Evolutionary conservation across 2,329 filamentous ascomycete genomes (phyloP), one percentile per base, ranked within the genome.

Genomic region (Trichoderma afroharzianum): DNA sequence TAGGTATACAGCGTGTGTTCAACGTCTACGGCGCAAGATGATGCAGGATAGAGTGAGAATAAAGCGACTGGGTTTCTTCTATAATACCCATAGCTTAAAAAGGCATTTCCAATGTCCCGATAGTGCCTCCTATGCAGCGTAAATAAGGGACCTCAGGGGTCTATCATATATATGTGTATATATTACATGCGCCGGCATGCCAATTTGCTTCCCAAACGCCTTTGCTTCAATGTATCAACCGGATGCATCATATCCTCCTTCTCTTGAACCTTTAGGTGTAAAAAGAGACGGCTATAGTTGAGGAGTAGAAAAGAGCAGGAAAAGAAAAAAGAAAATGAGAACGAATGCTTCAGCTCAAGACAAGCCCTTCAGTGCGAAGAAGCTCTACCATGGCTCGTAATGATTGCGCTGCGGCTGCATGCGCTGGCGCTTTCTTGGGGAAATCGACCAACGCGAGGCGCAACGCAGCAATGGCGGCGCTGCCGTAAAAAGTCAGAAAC

Each of bases 401-500:
- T 6, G 86, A 86, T 50, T 83, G 83, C 2, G 86, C 86, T 1
- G 85, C 87, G 1, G 83, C 80, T 1, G 84, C 85, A 67, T 85
- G 83, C 24, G 82, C 79, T 2, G 83, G 80, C 1, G 85, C 85
- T 70, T 83, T 85, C 30, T 82, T 82, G 0, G 93, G 94, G 63
- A 96, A 91, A 14, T 93, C 91, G n/a, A 96, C 81, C 30, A 95
- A 83, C 0, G 92, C 93, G 66, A 88, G 84, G 47, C 90, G 85
- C 74, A 98, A 80, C 1, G 93, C 89, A 0, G 88, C 91, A n/a
- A 92, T 79, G 0, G 89, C 95, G 8, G 92, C 89, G 63, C 89
- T 90, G 1, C 95, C 95, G 77, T 95, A 99, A 75, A 96, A 93
- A 15, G 86, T 85, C 63, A 98, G 83, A 76, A 98, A 94, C 21